phyloP scores from a whole-genome alignment of 495 filamentous ascomycete species.

The Hypoxylon lienhwacheense region DNA sequence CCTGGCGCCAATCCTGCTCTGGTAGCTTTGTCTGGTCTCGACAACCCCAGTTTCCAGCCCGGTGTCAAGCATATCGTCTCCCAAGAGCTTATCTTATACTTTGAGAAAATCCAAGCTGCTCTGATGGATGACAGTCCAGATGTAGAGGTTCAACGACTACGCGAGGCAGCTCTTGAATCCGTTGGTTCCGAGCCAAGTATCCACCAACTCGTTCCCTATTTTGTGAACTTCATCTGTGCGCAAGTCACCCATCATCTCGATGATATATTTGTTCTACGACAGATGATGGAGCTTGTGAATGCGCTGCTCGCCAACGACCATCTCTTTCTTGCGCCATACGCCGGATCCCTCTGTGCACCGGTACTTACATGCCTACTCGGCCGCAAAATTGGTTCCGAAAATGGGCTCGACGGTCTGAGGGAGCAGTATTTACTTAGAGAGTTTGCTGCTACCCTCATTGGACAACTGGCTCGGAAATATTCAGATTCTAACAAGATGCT shows the following conservation, averaged over 20 bases:
- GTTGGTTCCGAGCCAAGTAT: conserved; percentile 84
- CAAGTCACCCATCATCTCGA: conserved; percentile 91
- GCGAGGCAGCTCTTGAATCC: conserved; percentile 79
- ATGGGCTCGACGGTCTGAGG: conserved; percentile 41
- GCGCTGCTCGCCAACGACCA: conserved; percentile 80
- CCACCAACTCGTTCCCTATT: conserved; percentile 94
- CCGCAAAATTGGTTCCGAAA: conserved; percentile 68
- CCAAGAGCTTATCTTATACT: conserved; percentile 95
- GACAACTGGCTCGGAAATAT: conserved; percentile 73
- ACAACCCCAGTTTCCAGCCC: conserved; percentile 81
- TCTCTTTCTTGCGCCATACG: conserved; percentile 88
- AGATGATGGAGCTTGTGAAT: conserved; percentile 85
- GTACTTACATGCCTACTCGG: conserved; percentile 90
- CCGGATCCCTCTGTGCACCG: conserved; percentile 81
- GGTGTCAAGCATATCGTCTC: conserved; percentile 93
- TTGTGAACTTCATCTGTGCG: conserved; percentile 89
- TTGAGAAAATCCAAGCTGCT: conserved; percentile 85
- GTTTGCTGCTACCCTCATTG: conserved; percentile 76
- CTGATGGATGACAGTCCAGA: conserved; percentile 83
- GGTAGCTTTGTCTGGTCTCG: conserved; percentile 77
- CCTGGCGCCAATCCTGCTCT: conserved; percentile 79
- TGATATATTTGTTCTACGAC: conserved; percentile 79
- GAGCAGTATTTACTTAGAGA: conserved; percentile 83
- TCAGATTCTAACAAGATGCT: conserved; percentile 71
- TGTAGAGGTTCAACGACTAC: conserved; percentile 64